Conservation (phyloP, 495 filamentous ascomycete genomes). For the Xylaria curta region DNA sequence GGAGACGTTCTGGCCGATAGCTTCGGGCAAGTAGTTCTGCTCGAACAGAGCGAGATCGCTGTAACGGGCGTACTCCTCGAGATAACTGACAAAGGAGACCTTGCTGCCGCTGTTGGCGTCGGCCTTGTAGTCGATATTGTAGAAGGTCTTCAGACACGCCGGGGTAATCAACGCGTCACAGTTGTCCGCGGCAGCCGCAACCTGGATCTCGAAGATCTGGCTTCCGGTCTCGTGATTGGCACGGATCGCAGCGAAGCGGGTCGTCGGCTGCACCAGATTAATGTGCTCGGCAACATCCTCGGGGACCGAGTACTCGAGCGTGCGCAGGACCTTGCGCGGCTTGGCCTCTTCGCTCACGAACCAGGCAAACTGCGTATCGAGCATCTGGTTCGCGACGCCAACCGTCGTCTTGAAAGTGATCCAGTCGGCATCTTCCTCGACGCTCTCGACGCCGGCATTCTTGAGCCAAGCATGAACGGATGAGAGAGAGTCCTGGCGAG, state of each 20-base stretch:
- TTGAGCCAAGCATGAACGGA: conserved; percentile 54
- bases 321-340: conserved; percentile 50
- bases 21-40: conserved; percentile 39
- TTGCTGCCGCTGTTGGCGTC: conserved; percentile 52
- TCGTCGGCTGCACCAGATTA: conserved; percentile 63
- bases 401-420: conserved; percentile 56
- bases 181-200: conserved; percentile 26
- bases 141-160: conserved; percentile 61
- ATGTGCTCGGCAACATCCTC: conserved; percentile 52
- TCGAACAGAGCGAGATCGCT: conserved; percentile 33
- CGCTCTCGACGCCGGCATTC: conserved; percentile 47
- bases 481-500: conserved; percentile 43
- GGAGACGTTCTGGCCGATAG: conserved; percentile 58
- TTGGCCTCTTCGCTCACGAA: conserved; percentile 48
- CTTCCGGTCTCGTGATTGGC: conserved; percentile 18
- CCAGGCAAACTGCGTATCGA: conserved; percentile 58
- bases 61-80: conserved; percentile 53
- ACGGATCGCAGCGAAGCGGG: conserved; percentile 57
- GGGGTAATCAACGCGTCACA: conserved; percentile 62
- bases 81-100: conserved; percentile 63
- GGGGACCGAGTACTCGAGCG: conserved; percentile 64
- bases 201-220: conserved; percentile 20
- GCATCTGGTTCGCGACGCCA: conserved; percentile 55
- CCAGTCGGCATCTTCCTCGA: conserved; percentile 55
- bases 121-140: conserved; percentile 61